These are phyloP conservation scores for Neurospora pannonica DNA, from an alignment of 495 filamentous ascomycete species.

Conservation along the genomic window DNA sequence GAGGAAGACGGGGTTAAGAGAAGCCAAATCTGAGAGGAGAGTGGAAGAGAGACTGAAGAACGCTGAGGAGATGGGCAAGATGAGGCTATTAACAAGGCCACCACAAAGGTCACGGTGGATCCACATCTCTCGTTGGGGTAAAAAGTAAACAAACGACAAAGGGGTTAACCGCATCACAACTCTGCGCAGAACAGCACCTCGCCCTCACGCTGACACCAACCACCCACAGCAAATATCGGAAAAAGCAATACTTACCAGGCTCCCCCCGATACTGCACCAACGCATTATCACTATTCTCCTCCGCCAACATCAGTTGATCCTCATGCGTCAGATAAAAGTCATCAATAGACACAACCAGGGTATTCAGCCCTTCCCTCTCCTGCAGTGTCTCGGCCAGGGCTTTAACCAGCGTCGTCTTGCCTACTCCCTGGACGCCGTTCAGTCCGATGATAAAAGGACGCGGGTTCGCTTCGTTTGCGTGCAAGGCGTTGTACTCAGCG, in stretches of 20 bases:
- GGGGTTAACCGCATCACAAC: neutral
- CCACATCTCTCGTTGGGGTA: neutral
- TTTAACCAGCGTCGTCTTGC: constrained; percentile 81
- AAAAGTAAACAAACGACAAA: neutral
- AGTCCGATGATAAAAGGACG: constrained; percentile 51
- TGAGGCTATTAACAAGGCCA: neutral
- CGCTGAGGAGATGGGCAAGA: neutral
- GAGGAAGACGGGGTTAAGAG: neutral
- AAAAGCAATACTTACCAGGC: constrained; percentile 36
- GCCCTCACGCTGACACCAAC: neutral
- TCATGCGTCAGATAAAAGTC: constrained; percentile 77
- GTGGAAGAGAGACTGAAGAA: neutral
- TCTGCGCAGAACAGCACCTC: neutral
- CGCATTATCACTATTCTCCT: constrained; percentile 55
- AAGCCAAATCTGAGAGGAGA: neutral
- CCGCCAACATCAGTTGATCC: constrained; percentile 60
- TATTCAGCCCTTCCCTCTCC: constrained; percentile 56
- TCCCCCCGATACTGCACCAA: constrained; percentile 78
- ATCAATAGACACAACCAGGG: constrained; percentile 77
- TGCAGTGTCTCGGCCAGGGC: constrained; percentile 57
- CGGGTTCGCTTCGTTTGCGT: constrained; percentile 13
- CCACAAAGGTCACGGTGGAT: neutral
- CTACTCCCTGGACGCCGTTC: constrained; percentile 72
- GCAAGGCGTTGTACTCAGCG: constrained; percentile 34
- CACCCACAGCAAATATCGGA: neutral